Percentiles rank a stretch among this genome's conserved stretches.
phyloP scores from a whole-genome alignment of 2,329 filamentous ascomycete species.

The Pseudocercospora fijiensis region DNA sequence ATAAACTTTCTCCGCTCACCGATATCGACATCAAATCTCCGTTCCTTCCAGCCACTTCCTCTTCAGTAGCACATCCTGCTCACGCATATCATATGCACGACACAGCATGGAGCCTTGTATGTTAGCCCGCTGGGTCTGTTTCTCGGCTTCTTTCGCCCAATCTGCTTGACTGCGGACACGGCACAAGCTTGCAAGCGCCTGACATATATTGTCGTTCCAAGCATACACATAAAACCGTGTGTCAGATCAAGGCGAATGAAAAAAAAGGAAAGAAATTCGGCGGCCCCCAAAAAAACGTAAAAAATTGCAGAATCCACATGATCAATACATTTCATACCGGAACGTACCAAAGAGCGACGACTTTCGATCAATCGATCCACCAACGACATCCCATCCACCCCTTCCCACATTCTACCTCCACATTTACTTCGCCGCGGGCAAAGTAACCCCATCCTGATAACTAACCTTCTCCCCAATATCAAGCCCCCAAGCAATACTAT shows the following conservation, averaged over 20 bases:
- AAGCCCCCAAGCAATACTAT: conserved; percentile 17
- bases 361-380: not conserved
- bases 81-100: too few species aligned
- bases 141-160: too few species aligned
- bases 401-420: not conserved
- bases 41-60: not conserved
- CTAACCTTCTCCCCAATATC: conserved; percentile 8
- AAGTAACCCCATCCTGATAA: conserved; percentile 8
- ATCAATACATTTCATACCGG: not conserved
- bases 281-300: too few species aligned
- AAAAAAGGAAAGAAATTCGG: too few species aligned
- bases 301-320: not conserved
- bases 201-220: too few species aligned
- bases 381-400: too few species aligned
- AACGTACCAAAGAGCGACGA: not conserved
- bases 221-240: too few species aligned
- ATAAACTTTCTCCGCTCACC: not conserved
- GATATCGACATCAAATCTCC: not conserved
- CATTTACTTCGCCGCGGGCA: not conserved
- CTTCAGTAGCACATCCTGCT: not conserved
- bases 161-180: too few species aligned
- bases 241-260: too few species aligned
- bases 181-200: too few species aligned
- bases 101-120: too few species aligned
- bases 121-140: too few species aligned